phyloP scores from a whole-genome alignment of 2,329 filamentous ascomycete species.

The Samsoniella hepiali region DNA sequence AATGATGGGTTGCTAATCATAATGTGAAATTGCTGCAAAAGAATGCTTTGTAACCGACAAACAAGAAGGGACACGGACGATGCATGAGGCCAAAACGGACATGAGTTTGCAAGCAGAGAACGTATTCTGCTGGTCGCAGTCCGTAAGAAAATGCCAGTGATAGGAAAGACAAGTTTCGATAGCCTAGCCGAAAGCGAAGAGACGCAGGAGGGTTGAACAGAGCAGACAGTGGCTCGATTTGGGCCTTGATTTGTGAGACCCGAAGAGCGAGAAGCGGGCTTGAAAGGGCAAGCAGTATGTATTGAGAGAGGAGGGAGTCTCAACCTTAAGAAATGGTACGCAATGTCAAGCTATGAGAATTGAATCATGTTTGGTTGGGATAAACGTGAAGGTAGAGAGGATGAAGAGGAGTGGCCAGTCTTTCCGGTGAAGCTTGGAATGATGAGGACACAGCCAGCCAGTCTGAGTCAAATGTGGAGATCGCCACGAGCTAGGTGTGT shows the following conservation, averaged over 20 bases:
- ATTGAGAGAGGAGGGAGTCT: background rate
- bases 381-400: background rate
- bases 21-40: background rate
- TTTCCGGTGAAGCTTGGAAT: background rate
- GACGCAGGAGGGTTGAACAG: background rate
- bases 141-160: background rate
- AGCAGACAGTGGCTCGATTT: background rate
- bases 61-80: background rate
- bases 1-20: background rate
- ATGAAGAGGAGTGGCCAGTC: background rate
- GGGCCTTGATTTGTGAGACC: background rate
- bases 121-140: background rate
- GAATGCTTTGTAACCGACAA: background rate
- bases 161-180: background rate
- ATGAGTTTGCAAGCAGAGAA: background rate
- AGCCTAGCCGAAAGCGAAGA: background rate
- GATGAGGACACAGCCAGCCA: background rate
- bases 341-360: background rate
- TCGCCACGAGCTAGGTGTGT: background rate
- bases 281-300: background rate
- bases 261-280: background rate
- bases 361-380: background rate
- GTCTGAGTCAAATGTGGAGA: conserved; percentile 8
- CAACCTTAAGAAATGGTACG: background rate
- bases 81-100: background rate